These are phyloP conservation scores for Xylaria telfairii DNA, from an alignment of 495 filamentous ascomycete species.

Conservation along the genomic window DNA sequence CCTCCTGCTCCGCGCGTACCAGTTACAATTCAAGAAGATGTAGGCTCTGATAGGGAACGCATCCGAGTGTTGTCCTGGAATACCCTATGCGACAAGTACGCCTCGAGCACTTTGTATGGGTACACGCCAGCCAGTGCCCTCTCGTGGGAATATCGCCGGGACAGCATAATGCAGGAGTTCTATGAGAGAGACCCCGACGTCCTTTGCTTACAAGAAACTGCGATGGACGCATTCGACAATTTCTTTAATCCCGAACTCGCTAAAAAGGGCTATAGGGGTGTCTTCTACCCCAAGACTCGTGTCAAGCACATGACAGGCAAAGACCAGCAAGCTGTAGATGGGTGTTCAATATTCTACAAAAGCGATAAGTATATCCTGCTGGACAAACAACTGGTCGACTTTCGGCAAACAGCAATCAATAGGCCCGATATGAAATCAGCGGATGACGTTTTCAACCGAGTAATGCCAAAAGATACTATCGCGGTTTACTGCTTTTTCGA, in stretches of 20 bases:
- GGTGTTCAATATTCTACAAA: conserved; percentile 97
- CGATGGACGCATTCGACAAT: conserved; percentile 85
- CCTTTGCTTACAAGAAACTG: conserved; percentile 90
- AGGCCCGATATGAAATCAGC: conserved; percentile 93
- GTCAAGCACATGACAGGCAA: conserved; percentile 89
- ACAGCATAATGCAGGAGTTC: conserved; percentile 81
- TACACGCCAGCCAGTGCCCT: conserved; percentile 82
- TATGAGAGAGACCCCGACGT: conserved; percentile 83
- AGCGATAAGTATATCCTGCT: conserved; percentile 87
- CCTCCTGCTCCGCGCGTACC: conserved; percentile 62
- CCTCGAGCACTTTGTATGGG: conserved; percentile 81
- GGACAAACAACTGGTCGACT: conserved; percentile 92
- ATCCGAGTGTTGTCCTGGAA: conserved; percentile 91
- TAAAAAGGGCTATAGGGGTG: conserved; percentile 86
- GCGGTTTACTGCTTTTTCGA: conserved; percentile 89
- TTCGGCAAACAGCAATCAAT: conserved; percentile 88
- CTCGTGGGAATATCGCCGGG: conserved; percentile 82
- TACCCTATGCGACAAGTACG: conserved; percentile 89
- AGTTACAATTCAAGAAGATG: conserved; percentile 58
- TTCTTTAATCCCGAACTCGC: conserved; percentile 84
- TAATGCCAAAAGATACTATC: conserved; percentile 98
- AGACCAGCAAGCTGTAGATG: conserved; percentile 86
- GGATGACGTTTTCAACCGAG: conserved; percentile 94
- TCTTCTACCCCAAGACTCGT: conserved; percentile 86
- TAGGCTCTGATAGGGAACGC: conserved; percentile 52